These are phyloP conservation scores for Pseudozyma thailandica DNA, from an alignment of 1,284 basidiomycete species.

Conservation along the genomic window DNA sequence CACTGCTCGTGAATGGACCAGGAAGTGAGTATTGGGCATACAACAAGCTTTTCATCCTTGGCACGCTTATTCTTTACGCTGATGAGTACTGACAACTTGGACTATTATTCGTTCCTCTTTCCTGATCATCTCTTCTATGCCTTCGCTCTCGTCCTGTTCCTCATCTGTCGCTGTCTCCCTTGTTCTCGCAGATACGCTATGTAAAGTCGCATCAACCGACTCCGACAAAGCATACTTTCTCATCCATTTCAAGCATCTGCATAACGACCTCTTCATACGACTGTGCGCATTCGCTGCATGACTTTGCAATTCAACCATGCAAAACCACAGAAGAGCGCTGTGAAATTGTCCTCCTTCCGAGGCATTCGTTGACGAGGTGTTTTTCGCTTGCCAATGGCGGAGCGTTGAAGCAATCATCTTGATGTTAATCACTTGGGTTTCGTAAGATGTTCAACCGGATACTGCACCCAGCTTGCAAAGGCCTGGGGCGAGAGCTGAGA, in stretches of 20 bases:
- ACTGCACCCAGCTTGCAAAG: too few relatives aligned
- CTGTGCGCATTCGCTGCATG: conserved; percentile 31
- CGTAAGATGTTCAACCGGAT: too few relatives aligned
- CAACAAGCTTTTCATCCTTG: not conserved
- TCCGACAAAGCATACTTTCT: conserved; percentile 15
- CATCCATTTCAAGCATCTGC: conserved; percentile 14
- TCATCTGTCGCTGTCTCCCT: not conserved
- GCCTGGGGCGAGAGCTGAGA: too few relatives aligned
- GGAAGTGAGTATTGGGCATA: conserved; percentile 64
- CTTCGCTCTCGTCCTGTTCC: not conserved
- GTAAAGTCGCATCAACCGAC: conserved; percentile 21
- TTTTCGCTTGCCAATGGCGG: too few relatives aligned
- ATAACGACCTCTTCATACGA: conserved; percentile 29
- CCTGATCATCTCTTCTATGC: not conserved
- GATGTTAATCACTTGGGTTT: too few relatives aligned
- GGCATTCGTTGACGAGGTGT: too few relatives aligned
- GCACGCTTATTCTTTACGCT: too few relatives aligned
- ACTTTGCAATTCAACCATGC: conserved; percentile 33
- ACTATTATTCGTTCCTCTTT: not conserved
- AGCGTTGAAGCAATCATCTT: too few relatives aligned
- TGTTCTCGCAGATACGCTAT: conserved; percentile 40
- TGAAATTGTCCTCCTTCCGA: not conserved
- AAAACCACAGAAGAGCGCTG: not conserved
- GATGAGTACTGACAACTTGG: too few relatives aligned
- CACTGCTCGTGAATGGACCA: conserved; percentile 67